Evolutionary conservation across 2,329 filamentous ascomycete species (phyloP), one percentile per base, ranked within the genome.

Genomic region (Aspergillus sp.): DNA sequence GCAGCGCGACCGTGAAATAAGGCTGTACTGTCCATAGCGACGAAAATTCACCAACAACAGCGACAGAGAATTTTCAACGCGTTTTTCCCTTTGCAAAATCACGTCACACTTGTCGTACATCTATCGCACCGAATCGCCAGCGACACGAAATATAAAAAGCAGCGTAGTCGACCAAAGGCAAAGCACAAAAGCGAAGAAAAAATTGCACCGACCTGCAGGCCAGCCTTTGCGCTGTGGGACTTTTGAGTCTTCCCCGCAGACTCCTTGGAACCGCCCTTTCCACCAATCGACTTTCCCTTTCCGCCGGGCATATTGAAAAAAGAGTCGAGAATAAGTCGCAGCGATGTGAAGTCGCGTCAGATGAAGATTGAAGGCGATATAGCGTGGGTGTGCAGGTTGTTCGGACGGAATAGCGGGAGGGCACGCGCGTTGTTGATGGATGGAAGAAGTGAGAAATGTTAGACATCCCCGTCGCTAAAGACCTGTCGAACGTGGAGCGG

Each of bases 271-370:
- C 88, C 88, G 49, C 86, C 90, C 83, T 94, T 95, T 67, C 90
- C 90, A 63, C 90, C 90, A 60, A 85, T 82, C 56, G 84, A 88
- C 79, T 90, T 94, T 80, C 90, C 90, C 81, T 96, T 96, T 76
- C 90, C 90, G 68, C 90, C 90, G 67, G 90, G 77, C 83, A 85
- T 86, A 63, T 67, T 69, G 62, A 60, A 54, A 35, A 35, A 57
- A 55, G 41, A 41, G 51, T 54, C 45, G 49, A 51, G 47, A 52
- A 50, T 56, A 57, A 49, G 59, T 63, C 60, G 60, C 59, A 55
- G 53, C 49, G 47, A 51, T 50, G 33, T 35, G 47, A 55, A 54
- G 52, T 61, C 61, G 62, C 62, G 62, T 62, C 47, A 48, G 56
- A 50, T 30, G 41, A 45, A 44, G 43, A 23, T 57, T 47, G 47